Evolutionary conservation across 371 early-diverging fungal genomes (phyloP).

Genomic region (Encephalitozoon cuniculi): DNA sequence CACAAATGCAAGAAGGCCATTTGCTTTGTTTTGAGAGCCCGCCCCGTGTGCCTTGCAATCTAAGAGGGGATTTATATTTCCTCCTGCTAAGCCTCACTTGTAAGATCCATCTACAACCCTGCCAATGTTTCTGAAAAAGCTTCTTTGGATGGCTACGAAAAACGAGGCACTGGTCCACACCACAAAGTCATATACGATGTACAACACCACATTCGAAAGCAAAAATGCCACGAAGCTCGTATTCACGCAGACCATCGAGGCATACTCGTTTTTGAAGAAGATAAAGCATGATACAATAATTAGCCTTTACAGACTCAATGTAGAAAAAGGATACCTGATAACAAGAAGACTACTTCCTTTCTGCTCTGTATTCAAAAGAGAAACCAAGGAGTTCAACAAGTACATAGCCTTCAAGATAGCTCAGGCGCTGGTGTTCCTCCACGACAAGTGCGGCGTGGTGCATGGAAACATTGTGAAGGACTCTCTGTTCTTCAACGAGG

Average conservation of each 20-base stretch:
- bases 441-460: slow-evolving; percentile 10
- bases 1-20: not conserved
- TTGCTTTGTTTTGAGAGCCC: not conserved
- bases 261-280: slow-evolving; percentile 9
- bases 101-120: not conserved
- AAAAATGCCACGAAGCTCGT: slow-evolving; percentile 24
- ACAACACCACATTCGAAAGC: not conserved
- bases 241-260: not conserved
- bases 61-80: not conserved
- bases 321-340: not conserved
- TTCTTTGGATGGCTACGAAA: slow-evolving; percentile 1
- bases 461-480: slow-evolving; percentile 38
- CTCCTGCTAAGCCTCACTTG: not conserved
- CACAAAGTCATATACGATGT: slow-evolving; percentile 8
- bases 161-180: slow-evolving; percentile 18
- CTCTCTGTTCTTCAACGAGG: slow-evolving; percentile 45
- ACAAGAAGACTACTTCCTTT: slow-evolving; percentile 42
- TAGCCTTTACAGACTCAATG: not conserved
- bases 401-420: slow-evolving; percentile 28
- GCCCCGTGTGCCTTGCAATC: not conserved
- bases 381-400: slow-evolving; percentile 29
- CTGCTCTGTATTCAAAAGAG: not conserved
- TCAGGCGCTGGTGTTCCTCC: slow-evolving; percentile 30
- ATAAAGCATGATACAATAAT: slow-evolving; percentile 26
- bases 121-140: slow-evolving; percentile 27